Conservation (phyloP, 176 grass and related monocot species). For the Tuctoria greenei region DNA sequence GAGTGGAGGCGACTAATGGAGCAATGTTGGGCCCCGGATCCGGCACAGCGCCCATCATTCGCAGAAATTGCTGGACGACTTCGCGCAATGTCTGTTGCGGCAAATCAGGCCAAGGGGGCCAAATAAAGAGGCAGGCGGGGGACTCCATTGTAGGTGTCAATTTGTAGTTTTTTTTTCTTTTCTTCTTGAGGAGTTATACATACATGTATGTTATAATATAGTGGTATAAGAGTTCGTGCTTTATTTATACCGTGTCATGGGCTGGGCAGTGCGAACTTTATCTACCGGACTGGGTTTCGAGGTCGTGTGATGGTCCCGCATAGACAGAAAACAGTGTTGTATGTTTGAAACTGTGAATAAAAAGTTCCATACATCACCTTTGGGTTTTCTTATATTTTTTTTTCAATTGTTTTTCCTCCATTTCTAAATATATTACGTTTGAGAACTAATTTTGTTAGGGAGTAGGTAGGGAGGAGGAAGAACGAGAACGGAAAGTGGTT, state of each 20-base stretch:
- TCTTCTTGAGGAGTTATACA: constrained; percentile 18
- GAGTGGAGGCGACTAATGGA: constrained; percentile 86
- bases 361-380: not conserved
- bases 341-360: constrained; percentile 17
- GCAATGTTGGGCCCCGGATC: constrained; percentile 80
- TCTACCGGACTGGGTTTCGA: constrained; percentile 3
- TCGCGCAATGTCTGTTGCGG: constrained; percentile 67
- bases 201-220: constrained; percentile 33
- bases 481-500: too few species aligned
- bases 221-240: constrained; percentile 28
- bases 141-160: not conserved
- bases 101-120: constrained; percentile 42
- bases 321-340: constrained; percentile 4
- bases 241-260: constrained; percentile 27
- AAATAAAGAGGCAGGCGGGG: constrained; percentile 34
- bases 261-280: not conserved
- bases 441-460: too few species aligned
- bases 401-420: too few species aligned
- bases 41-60: constrained; percentile 65
- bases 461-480: too few species aligned
- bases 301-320: constrained; percentile 20
- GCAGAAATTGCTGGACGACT: constrained; percentile 73
- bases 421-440: too few species aligned
- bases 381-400: too few species aligned
- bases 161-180: not conserved